Evolutionary conservation across 768 basidiomycete species (phyloP).

Genomic region (Termitomyces sp.): DNA sequence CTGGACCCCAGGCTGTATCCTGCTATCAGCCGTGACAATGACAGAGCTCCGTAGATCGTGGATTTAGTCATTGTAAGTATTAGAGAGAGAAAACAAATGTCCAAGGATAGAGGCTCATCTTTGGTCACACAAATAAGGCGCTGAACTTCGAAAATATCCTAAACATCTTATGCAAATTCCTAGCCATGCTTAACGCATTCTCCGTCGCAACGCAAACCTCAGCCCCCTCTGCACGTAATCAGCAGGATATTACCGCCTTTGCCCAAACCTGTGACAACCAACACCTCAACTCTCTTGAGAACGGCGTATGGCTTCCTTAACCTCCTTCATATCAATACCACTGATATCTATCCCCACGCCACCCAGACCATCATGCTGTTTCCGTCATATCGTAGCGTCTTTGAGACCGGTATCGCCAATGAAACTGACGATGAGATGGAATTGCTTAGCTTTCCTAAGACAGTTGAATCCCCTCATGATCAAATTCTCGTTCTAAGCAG

Average conservation of each 20-base stretch:
- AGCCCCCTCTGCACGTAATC: slow-evolving; percentile 67
- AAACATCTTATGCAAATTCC: slow-evolving; percentile 99
- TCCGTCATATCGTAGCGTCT: slow-evolving; percentile 94
- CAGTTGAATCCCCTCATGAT: slow-evolving; percentile 92
- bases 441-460: slow-evolving; percentile 92
- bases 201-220: slow-evolving; percentile 98
- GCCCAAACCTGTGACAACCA: slow-evolving; percentile 75
- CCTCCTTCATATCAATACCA: slow-evolving; percentile 97
- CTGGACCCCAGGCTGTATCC: too few species aligned
- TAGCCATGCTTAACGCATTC: slow-evolving; percentile 88
- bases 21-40: too few species aligned
- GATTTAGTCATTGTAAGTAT: slow-evolving; percentile 53
- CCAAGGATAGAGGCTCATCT: slow-evolving; percentile 47
- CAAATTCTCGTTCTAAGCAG: slow-evolving; percentile 91
- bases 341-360: slow-evolving; percentile 72
- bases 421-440: slow-evolving; percentile 96
- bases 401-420: slow-evolving; percentile 96
- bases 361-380: slow-evolving; percentile 90
- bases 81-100: neutral
- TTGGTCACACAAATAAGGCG: slow-evolving; percentile 91
- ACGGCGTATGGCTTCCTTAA: slow-evolving; percentile 94
- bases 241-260: neutral
- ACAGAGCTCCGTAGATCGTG: too few species aligned
- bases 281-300: slow-evolving; percentile 91
- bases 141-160: slow-evolving; percentile 99